Evolutionary conservation across 306 rosid genomes (phyloP).

Genomic region (Pueraria montana): DNA sequence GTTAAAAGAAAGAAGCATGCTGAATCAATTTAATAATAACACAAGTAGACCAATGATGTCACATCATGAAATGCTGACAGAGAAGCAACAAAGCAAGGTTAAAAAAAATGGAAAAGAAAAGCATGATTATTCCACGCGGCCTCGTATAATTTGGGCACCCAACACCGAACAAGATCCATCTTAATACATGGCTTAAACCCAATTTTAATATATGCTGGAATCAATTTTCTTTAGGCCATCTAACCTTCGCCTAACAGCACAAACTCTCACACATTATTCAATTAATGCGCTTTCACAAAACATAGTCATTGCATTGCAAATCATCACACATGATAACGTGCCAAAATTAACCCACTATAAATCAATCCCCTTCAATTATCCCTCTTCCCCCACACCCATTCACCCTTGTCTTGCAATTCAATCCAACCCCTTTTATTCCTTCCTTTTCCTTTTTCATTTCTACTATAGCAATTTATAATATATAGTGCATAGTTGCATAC

Average conservation of each 20-base stretch:
- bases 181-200: neutral
- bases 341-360: constrained; percentile 49
- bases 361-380: constrained; percentile 12
- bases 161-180: neutral
- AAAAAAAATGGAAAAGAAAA: neutral
- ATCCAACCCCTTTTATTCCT: neutral
- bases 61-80: constrained; percentile 37
- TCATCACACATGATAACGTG: constrained; percentile 59
- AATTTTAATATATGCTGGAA: neutral
- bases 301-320: constrained; percentile 66
- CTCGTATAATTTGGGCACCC: neutral
- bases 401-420: neutral
- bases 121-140: neutral
- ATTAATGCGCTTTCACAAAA: constrained; percentile 18
- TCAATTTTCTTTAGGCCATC: constrained; percentile 54
- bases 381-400: constrained; percentile 50
- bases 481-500: too few species aligned
- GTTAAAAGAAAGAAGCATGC: neutral
- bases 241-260: constrained; percentile 55
- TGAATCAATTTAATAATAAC: neutral
- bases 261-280: constrained; percentile 49
- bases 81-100: neutral
- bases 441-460: neutral
- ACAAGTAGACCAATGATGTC: neutral
- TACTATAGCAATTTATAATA: too few species aligned